Percentiles rank a stretch among this genome's conserved stretches.
phyloP scores from a whole-genome alignment of 2,329 filamentous ascomycete genomes.

The Raffaelea albimanens region DNA sequence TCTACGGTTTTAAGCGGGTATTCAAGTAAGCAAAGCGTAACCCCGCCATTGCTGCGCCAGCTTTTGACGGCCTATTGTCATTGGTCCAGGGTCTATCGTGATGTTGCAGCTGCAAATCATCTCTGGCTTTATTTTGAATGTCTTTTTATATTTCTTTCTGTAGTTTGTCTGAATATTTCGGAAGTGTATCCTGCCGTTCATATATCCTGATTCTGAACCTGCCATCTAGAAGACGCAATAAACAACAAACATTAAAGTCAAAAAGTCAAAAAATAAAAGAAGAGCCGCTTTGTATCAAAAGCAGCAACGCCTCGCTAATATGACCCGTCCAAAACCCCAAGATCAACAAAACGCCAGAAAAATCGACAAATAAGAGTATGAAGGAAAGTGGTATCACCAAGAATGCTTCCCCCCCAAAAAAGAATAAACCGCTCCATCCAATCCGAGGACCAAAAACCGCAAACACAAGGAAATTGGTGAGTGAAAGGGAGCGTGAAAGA shows the following conservation, averaged over 20 bases:
- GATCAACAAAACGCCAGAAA: background rate
- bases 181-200: too few species aligned
- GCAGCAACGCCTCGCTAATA: background rate
- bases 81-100: too few species aligned
- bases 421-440: background rate
- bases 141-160: too few species aligned
- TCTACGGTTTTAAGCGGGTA: too few species aligned
- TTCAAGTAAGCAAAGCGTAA: too few species aligned
- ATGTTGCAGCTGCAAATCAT: too few species aligned
- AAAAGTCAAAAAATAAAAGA: background rate
- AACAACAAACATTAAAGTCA: background rate
- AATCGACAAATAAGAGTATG: background rate
- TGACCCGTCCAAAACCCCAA: background rate
- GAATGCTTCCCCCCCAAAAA: background rate
- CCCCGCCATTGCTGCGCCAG: too few species aligned
- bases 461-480: background rate
- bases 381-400: constrained; percentile 9
- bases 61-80: too few species aligned
- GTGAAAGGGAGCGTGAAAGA: background rate
- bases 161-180: too few species aligned
- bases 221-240: too few species aligned
- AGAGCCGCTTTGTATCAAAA: background rate
- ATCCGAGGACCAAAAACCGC: background rate
- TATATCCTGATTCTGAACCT: too few species aligned
- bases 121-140: too few species aligned